These are phyloP conservation scores for Neurospora sp. DNA, from an alignment of 495 filamentous ascomycete genomes.

Conservation along the genomic window DNA sequence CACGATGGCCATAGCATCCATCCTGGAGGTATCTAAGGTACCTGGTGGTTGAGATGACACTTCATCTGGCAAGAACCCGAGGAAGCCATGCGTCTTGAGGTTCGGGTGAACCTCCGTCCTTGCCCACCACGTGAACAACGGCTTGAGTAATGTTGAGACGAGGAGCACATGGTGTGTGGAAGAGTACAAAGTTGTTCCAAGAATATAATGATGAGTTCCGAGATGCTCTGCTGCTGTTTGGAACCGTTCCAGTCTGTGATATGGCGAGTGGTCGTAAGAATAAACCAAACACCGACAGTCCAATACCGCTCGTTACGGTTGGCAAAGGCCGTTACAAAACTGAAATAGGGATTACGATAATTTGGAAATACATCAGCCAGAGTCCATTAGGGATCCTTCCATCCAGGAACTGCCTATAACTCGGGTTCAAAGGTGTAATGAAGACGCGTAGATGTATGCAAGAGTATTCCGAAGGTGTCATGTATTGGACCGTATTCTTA, in stretches of 20 bases:
- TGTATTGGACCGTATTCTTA: background rate
- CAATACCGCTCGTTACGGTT: too few species aligned
- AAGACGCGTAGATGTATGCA: background rate
- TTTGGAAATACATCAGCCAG: too few species aligned
- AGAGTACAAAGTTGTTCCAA: background rate
- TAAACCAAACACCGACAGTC: too few species aligned
- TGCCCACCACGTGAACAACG: background rate
- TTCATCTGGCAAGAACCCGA: background rate
- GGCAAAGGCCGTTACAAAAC: too few species aligned
- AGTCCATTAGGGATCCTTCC: too few species aligned
- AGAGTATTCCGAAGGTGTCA: background rate
- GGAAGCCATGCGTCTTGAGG: background rate
- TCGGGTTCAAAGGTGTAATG: too few species aligned
- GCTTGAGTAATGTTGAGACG: background rate
- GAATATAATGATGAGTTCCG: background rate
- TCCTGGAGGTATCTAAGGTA: background rate
- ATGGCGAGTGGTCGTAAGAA: too few species aligned
- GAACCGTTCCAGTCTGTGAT: too few species aligned
- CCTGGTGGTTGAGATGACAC: background rate
- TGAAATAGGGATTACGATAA: too few species aligned
- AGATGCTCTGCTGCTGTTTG: background rate
- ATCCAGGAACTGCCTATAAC: too few species aligned
- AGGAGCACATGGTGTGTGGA: background rate
- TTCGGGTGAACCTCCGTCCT: background rate
- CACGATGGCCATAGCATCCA: background rate